A percentile compares a stretch with the other conserved stretches of the same genome.
Conservation (phyloP, 495 filamentous ascomycete species). For the Pyrenula massariospora region DNA sequence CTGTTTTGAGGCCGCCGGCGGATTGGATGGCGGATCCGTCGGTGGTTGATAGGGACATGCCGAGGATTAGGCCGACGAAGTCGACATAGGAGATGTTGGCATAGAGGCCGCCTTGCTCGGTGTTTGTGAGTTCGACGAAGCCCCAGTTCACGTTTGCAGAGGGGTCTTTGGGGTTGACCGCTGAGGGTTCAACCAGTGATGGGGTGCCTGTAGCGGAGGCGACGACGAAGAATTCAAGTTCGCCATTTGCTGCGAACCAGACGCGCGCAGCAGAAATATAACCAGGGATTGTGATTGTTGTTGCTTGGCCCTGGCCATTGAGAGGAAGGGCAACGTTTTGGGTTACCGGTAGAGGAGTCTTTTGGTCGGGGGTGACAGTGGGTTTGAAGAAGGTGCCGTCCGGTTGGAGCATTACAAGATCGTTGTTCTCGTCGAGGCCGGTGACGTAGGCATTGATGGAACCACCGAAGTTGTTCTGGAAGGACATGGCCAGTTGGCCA, state of each 20-base stretch:
- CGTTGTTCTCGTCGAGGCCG: conserved; percentile 17
- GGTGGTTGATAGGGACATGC: conserved; percentile 21
- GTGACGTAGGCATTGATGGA: conserved; percentile 25
- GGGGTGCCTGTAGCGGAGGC: conserved; percentile 11
- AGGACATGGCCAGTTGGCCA: conserved; percentile 4
- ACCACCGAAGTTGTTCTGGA: conserved; percentile 29
- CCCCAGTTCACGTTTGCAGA: conserved; percentile 29
- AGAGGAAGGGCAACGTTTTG: conserved; percentile 18
- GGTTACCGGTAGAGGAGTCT: conserved; percentile 15
- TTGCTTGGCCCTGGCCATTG: conserved; percentile 16
- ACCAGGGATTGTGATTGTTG: conserved; percentile 23
- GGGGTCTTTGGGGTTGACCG: conserved; percentile 28
- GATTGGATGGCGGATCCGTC: conserved; percentile 18
- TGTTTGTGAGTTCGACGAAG: conserved; percentile 33
- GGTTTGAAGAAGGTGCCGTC: conserved; percentile 26
- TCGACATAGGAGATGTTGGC: conserved; percentile 36
- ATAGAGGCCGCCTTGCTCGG: conserved; percentile 19
- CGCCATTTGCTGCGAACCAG: conserved; percentile 25
- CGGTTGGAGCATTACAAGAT: conserved; percentile 19
- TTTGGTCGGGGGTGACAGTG: conserved; percentile 8
- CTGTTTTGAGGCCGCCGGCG: conserved; percentile 18
- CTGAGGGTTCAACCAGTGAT: conserved; percentile 26
- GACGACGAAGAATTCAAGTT: conserved; percentile 29
- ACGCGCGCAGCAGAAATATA: conserved; percentile 27
- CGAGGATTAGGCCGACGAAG: conserved; percentile 30